Percentiles rank a stretch among this genome's conserved stretches.
phyloP scores from a whole-genome alignment of 2,329 filamentous ascomycete genomes.

The Epicoccum nigrum region DNA sequence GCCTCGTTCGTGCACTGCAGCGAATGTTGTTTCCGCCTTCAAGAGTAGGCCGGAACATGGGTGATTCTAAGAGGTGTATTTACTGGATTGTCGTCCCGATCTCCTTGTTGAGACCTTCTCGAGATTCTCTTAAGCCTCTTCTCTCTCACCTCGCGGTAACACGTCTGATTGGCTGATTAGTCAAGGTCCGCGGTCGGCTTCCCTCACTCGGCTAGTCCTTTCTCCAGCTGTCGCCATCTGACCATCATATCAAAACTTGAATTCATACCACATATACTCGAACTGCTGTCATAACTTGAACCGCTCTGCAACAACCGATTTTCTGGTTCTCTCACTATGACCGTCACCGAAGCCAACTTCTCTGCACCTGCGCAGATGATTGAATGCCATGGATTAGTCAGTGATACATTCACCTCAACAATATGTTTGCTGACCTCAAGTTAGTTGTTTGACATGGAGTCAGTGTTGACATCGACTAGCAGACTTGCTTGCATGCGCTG shows the following conservation, averaged over 20 bases:
- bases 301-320: neutral
- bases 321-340: slow-evolving; percentile 29
- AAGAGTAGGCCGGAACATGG: neutral
- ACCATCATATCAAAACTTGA: neutral
- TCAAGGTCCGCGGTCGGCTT: slow-evolving; percentile 3
- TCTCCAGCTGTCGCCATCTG: slow-evolving; percentile 6
- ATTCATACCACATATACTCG: neutral
- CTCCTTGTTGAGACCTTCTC: neutral
- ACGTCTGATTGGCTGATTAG: slow-evolving; percentile 3
- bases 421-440: neutral
- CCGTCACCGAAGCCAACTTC: slow-evolving; percentile 46
- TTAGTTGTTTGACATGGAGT: slow-evolving; percentile 48
- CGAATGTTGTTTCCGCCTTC: neutral
- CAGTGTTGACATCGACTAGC: neutral
- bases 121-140: neutral
- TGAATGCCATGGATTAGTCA: slow-evolving; percentile 52
- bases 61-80: neutral
- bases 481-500: slow-evolving; percentile 6
- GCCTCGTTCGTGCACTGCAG: neutral
- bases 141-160: slow-evolving; percentile 1
- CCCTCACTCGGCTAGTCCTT: slow-evolving; percentile 6
- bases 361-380: slow-evolving; percentile 50
- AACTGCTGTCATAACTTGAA: neutral
- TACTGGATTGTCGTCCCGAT: neutral
- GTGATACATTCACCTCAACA: slow-evolving; percentile 5